These are phyloP conservation scores for Cenchrus americanus DNA, from an alignment of 176 grass and related monocot species.

Conservation along the genomic window DNA sequence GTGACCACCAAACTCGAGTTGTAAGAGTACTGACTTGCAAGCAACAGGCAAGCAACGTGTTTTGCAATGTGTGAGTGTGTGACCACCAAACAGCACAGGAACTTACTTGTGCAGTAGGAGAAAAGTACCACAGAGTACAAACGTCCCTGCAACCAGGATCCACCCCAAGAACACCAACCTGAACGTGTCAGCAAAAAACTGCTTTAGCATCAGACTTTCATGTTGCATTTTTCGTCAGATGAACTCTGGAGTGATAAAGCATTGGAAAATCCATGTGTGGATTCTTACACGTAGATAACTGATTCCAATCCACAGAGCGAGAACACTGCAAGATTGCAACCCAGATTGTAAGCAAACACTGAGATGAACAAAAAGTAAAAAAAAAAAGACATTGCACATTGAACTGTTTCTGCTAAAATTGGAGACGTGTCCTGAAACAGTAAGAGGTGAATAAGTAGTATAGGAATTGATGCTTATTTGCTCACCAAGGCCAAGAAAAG, in stretches of 20 bases:
- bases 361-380: neutral
- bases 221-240: neutral
- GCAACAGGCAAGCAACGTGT: neutral
- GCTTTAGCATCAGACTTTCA: neutral
- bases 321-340: slow-evolving; percentile 51
- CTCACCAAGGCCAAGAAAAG: slow-evolving; percentile 76
- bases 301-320: slow-evolving; percentile 61
- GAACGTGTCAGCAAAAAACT: neutral
- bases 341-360: neutral
- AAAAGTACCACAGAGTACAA: slow-evolving; percentile 66
- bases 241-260: neutral
- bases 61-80: too few relatives aligned
- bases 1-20: slow-evolving; percentile 1
- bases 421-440: neutral
- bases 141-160: slow-evolving; percentile 68
- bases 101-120: slow-evolving; percentile 88
- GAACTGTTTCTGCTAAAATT: neutral
- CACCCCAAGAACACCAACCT: slow-evolving; percentile 72
- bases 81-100: neutral
- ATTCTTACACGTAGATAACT: slow-evolving; percentile 74
- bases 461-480: neutral
- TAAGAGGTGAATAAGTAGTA: neutral
- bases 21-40: neutral
- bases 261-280: neutral
- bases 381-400: neutral